Conservation (phyloP, 306 rosid genomes). For the Trifolium pratense region DNA sequence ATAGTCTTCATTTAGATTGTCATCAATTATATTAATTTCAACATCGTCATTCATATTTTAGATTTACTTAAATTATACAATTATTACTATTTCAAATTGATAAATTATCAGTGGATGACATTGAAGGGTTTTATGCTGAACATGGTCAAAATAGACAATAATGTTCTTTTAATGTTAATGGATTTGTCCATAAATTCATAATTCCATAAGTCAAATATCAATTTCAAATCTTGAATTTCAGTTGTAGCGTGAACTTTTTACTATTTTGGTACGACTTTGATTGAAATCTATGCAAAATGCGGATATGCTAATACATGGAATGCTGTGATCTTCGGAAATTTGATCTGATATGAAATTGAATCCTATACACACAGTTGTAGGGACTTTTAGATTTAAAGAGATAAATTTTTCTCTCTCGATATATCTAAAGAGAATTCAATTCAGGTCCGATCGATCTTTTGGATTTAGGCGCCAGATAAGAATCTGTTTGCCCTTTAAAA, state of each 20-base stretch:
- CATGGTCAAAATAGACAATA: background rate
- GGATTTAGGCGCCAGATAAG: too few species aligned
- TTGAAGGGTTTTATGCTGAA: slow-evolving; percentile 29
- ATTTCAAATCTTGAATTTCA: background rate
- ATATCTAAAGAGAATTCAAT: too few species aligned
- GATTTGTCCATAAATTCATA: background rate
- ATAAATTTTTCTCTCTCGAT: too few species aligned
- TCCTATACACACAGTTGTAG: background rate
- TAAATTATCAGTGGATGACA: slow-evolving; percentile 19
- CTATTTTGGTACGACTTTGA: background rate
- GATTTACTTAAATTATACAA: slow-evolving; percentile 39
- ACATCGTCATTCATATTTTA: slow-evolving; percentile 58
- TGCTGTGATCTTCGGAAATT: background rate
- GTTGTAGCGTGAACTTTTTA: background rate
- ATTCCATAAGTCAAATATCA: background rate
- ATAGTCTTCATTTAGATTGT: slow-evolving; percentile 53
- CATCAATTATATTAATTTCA: slow-evolving; percentile 51
- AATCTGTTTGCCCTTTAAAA: too few species aligned
- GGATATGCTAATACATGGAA: background rate
- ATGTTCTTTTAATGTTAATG: background rate
- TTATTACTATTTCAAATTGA: slow-evolving; percentile 35
- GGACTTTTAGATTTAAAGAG: too few species aligned
- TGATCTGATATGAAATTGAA: background rate
- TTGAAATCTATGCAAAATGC: background rate
- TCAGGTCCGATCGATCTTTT: too few species aligned